Evolutionary conservation across 202 grass and related monocot genomes (phyloP).

Genomic region (Carex arenaria): DNA sequence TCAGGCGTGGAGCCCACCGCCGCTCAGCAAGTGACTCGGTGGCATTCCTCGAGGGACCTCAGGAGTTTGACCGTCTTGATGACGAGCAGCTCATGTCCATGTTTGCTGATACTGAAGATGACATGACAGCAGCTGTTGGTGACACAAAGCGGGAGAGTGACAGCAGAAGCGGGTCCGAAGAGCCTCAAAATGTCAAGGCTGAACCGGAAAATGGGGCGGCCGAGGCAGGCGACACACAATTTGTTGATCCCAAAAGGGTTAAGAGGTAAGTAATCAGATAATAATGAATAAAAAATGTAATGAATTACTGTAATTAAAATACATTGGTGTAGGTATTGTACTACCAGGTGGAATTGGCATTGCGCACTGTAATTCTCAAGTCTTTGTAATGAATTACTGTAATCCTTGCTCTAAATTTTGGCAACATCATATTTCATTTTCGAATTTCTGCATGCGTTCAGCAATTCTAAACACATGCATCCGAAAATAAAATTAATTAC

Average conservation of each 20-base stretch:
- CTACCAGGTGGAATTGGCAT: not conserved
- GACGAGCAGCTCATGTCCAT: slow-evolving; percentile 99
- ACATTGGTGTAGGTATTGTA: not conserved
- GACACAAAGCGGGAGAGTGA: not conserved
- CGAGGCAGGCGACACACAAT: not conserved
- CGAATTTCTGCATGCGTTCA: not conserved
- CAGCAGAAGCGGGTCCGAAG: slow-evolving; percentile 20
- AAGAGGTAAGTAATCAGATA: slow-evolving; percentile 47
- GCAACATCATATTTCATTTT: not conserved
- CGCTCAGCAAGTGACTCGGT: slow-evolving; percentile 74
- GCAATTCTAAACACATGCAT: not conserved
- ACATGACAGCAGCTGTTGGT: slow-evolving; percentile 29
- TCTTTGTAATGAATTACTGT: not conserved
- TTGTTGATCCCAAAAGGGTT: slow-evolving; percentile 70
- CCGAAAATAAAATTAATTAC: no score
- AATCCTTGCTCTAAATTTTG: not conserved
- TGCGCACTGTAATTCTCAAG: not conserved
- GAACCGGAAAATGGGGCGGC: slow-evolving; percentile 34
- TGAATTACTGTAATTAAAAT: no score
- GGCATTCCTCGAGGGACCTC: slow-evolving; percentile 62
- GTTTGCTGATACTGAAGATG: slow-evolving; percentile 73
- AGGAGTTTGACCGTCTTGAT: slow-evolving; percentile 76
- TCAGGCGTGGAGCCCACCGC: slow-evolving; percentile 53
- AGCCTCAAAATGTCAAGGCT: slow-evolving; percentile 31
- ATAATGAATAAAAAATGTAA: no score